Base-by-base conservation (phyloP, 2,329 filamentous ascomycete species). In the Lecanicillium sp. region DNA sequence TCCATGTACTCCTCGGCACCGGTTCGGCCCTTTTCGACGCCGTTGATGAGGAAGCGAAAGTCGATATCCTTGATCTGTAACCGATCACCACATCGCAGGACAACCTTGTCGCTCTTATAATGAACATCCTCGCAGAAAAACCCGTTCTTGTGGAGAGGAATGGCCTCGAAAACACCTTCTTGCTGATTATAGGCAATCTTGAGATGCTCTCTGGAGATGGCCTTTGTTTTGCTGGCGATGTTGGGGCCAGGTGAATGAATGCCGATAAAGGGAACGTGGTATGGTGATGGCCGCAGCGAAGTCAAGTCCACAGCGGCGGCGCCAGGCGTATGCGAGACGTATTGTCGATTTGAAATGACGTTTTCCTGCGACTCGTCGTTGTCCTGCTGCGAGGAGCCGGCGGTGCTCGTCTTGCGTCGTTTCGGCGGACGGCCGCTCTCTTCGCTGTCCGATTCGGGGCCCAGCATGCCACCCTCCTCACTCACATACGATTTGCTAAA, bases 171-270 rank as follows among this genome's bases (percentile, higher is more conserved):
- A 6, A 75, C 64, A 15, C 75, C 68, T 29, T 68, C 68, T 11
- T 75, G 64, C 44, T 73, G 67, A 50, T 84, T 83, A 60, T 80
- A 89, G 33, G 73, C 66, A 48, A 90, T 85, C 50, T 78, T 80
- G 35, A 85, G 65, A 55, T 90, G 85, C 48, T 82, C 67, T 44
- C 83, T 70, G 4, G 84, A 89, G 39, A 89, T 88, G 36, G 73
- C 75, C 52, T 83, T 84, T 36, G 83, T 85, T 45, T 73, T 76
- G 43, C 58, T 67, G 3, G 76, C 73, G 43, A 77, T 75, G 35
- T 75, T 67, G 5, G 73, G 73, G 2, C 73, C 73, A 0, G 77
- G 78, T 4, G 83, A 84, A 55, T 88, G 84, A 32, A 89, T 85
- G 25, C 77, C 76, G 35, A 88, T 70, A 42, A 85, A 71, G 3